Conservation (phyloP, 805 yeast genomes). For the Saccharomycopsis selenospora region DNA sequence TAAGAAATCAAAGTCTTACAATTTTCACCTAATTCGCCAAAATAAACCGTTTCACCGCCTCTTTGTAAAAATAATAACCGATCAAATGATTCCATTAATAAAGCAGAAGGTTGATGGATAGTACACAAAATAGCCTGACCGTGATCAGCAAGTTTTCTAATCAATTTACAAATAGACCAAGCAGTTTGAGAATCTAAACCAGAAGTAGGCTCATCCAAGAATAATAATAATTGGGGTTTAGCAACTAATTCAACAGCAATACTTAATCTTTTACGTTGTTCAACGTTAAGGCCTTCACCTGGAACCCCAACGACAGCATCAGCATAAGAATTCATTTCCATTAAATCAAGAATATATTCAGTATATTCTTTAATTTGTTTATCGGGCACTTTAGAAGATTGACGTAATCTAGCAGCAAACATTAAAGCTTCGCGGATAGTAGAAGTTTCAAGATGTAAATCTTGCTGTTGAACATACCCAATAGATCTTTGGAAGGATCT, state of each 20-base stretch:
- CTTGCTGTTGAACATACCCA: constrained; percentile 75
- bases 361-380: constrained; percentile 59
- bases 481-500: constrained; percentile 50
- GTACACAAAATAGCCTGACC: constrained; percentile 68
- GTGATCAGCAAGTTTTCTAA: constrained; percentile 50
- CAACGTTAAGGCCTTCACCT: constrained; percentile 62
- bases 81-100: constrained; percentile 70
- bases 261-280: constrained; percentile 54
- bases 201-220: constrained; percentile 64
- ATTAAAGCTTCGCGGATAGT: constrained; percentile 68
- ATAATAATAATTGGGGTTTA: constrained; percentile 51
- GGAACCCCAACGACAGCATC: constrained; percentile 71
- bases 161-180: constrained; percentile 55
- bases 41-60: constrained; percentile 71
- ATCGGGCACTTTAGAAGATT: constrained; percentile 43
- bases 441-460: constrained; percentile 55
- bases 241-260: constrained; percentile 65
- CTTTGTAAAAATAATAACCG: constrained; percentile 59
- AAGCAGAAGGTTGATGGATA: constrained; percentile 82
- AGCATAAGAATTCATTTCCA: constrained; percentile 58
- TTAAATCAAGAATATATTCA: constrained; percentile 52
- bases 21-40: constrained; percentile 63
- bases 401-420: constrained; percentile 63
- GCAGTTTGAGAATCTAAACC: constrained; percentile 66
- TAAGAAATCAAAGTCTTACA: constrained; percentile 52